A percentile compares a stretch with the other conserved stretches of the same genome.
Conservation (phyloP, 768 basidiomycete genomes). For the Multifurca ochricompacta region DNA sequence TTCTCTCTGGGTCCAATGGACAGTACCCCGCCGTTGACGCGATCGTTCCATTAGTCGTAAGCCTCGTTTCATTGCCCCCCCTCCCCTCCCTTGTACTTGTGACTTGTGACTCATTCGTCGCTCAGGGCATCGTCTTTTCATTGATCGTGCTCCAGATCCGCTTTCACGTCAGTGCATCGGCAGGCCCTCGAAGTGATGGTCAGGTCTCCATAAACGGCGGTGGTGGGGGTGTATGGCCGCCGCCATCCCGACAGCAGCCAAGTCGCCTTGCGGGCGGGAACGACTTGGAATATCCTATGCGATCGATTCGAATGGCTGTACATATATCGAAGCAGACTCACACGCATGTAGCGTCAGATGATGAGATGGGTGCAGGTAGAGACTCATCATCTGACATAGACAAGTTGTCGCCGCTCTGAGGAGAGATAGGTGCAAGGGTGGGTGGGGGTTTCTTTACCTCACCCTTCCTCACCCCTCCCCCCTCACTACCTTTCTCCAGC, state of each 20-base stretch:
- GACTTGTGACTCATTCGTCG: no score
- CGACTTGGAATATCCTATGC: background rate
- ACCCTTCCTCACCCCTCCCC: no score
- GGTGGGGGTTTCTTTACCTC: no score
- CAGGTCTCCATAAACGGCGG: background rate
- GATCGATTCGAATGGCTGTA: background rate
- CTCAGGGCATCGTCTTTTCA: slow-evolving; percentile 7
- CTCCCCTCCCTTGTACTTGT: no score
- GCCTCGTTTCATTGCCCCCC: background rate
- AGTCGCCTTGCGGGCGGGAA: background rate
- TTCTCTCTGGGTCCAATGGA: background rate
- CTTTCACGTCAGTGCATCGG: background rate
- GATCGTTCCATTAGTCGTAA: background rate
- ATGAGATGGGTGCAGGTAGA: no score
- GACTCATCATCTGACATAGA: no score
- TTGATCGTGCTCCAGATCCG: slow-evolving; percentile 7
- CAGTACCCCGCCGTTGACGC: background rate
- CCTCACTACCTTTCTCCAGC: no score
- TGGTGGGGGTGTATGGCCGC: no score
- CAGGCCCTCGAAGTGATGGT: background rate
- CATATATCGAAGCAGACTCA: background rate
- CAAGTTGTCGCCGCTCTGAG: no score
- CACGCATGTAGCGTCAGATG: no score
- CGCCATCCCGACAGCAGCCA: no score
- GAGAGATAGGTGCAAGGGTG: no score